phyloP scores from a whole-genome alignment of 2,329 filamentous ascomycete species.

The Diaporthe citri region DNA sequence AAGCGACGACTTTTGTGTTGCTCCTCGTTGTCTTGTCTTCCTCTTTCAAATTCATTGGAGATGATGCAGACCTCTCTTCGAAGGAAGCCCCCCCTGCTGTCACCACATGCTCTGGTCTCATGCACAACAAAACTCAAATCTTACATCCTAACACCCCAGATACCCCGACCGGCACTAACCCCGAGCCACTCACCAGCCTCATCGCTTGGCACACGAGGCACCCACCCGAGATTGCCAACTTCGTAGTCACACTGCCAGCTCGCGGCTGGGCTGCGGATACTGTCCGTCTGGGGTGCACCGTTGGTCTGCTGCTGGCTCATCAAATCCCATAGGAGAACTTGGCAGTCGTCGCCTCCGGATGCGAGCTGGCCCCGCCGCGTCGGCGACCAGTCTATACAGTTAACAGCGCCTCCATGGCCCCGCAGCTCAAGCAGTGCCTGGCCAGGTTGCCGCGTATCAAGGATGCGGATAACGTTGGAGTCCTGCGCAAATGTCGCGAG shows the following conservation, averaged over 20 bases:
- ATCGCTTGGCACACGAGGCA: conserved; percentile 75
- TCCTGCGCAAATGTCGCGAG: conserved; percentile 98
- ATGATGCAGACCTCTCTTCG: neutral
- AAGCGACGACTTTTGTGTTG: conserved; percentile 28
- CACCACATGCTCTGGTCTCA: neutral
- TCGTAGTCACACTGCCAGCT: conserved; percentile 91
- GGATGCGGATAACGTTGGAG: conserved; percentile 90
- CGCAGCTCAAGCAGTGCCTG: conserved; percentile 94
- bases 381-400: conserved; percentile 97
- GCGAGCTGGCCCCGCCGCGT: conserved; percentile 87
- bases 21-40: conserved; percentile 16
- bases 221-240: conserved; percentile 87
- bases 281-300: conserved; percentile 65
- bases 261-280: conserved; percentile 75
- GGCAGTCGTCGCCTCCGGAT: conserved; percentile 90
- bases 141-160: conserved; percentile 76
- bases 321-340: conserved; percentile 94
- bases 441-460: conserved; percentile 95
- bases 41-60: conserved; percentile 15
- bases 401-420: conserved; percentile 86
- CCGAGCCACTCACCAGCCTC: conserved; percentile 88
- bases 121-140: neutral
- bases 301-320: conserved; percentile 70
- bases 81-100: neutral
- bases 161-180: conserved; percentile 82